Conservation (phyloP, 495 filamentous ascomycete species). For the Hypoxylon intermedium region DNA sequence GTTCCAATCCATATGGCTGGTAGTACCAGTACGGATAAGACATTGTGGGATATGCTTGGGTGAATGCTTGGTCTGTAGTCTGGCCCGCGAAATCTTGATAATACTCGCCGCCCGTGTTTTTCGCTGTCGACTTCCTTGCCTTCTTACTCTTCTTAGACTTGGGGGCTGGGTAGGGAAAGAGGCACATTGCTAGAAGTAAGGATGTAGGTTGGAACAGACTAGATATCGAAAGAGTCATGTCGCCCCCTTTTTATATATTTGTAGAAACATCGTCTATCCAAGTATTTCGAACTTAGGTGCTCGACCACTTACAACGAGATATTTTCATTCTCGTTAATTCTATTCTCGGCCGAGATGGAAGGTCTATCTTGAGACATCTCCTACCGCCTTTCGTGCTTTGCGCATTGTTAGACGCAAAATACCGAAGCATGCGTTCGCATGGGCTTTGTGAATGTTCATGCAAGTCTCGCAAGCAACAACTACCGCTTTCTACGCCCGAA, state of each 20-base stretch:
- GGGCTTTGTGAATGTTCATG: conserved; percentile 9
- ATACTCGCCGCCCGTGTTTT: not conserved
- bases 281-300: not conserved
- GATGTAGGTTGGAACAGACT: not conserved
- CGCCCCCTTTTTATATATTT: conserved; percentile 13
- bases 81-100: not conserved
- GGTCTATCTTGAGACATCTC: conserved; percentile 12
- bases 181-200: conserved; percentile 22
- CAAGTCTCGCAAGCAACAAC: conserved; percentile 15
- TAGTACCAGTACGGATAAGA: conserved; percentile 10
- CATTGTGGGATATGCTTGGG: conserved; percentile 9
- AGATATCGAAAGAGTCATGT: not conserved
- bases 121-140: conserved; percentile 9
- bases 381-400: conserved; percentile 14
- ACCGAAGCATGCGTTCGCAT: conserved; percentile 3
- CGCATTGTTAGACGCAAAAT: conserved; percentile 27
- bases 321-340: conserved; percentile 16
- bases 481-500: not conserved
- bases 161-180: conserved; percentile 23
- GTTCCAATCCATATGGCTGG: conserved; percentile 12
- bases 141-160: conserved; percentile 23
- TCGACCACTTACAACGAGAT: not conserved
- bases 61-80: conserved; percentile 3
- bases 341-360: conserved; percentile 13
- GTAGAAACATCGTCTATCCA: not conserved